These are phyloP conservation scores for Escovopsis sp. DNA, from an alignment of 2,329 filamentous ascomycete species.

Conservation along the genomic window DNA sequence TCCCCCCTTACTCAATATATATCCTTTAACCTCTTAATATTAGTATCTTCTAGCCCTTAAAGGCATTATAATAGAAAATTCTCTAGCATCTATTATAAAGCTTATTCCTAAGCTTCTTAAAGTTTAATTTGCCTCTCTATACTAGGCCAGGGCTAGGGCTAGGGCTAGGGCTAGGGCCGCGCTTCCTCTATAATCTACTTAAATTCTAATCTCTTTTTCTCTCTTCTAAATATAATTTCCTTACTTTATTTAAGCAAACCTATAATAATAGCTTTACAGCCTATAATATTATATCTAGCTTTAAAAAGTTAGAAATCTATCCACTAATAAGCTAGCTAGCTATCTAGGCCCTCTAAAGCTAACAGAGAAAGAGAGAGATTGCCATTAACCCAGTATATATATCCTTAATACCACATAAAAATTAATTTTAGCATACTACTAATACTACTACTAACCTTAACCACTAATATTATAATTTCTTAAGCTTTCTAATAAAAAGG, in stretches of 20 bases:
- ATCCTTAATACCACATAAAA: neutral
- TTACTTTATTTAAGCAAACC: neutral
- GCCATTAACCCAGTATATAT: neutral
- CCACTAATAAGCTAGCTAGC: neutral
- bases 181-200: too few species aligned
- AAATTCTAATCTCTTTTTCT: too few species aligned
- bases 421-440: neutral
- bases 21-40: slow-evolving; percentile 3
- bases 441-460: neutral
- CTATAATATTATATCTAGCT: neutral
- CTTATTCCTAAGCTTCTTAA: too few species aligned
- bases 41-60: neutral
- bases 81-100: too few species aligned
- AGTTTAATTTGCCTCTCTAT: too few species aligned
- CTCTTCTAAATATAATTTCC: neutral
- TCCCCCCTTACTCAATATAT: slow-evolving; percentile 1
- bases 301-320: too few species aligned
- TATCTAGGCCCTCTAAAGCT: neutral
- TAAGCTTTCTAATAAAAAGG: neutral
- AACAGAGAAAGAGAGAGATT: neutral
- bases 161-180: too few species aligned
- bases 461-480: neutral
- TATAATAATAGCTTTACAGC: neutral
- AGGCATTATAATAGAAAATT: neutral
- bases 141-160: too few species aligned